Conservation (phyloP, 2,329 filamentous ascomycete species). For the Fonsecaea monophora region DNA sequence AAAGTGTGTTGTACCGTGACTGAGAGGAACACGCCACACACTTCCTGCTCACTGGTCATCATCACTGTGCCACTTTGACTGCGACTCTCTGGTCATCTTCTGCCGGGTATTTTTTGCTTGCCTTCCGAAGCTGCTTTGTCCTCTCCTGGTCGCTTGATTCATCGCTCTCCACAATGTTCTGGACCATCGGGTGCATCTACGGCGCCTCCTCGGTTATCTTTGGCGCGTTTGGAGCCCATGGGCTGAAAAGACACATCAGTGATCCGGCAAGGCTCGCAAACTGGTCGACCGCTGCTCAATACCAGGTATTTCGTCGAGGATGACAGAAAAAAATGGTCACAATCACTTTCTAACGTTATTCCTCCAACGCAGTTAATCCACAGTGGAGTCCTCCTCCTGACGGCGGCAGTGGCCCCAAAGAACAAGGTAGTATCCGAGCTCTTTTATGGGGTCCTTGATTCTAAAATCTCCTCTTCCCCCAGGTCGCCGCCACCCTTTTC, state of each 20-base stretch:
- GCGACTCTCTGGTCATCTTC: background rate
- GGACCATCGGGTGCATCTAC: slow-evolving; percentile 67
- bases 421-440: slow-evolving; percentile 50
- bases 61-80: background rate
- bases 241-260: slow-evolving; percentile 65
- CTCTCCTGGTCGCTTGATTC: background rate
- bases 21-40: background rate
- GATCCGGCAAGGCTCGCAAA: slow-evolving; percentile 66
- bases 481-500: slow-evolving; percentile 63
- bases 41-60: background rate
- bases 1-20: no score
- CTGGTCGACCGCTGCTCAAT: slow-evolving; percentile 71
- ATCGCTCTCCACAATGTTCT: slow-evolving; percentile 52
- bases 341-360: background rate
- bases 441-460: background rate
- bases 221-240: slow-evolving; percentile 73
- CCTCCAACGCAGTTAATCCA: slow-evolving; percentile 62
- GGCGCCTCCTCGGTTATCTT: slow-evolving; percentile 67
- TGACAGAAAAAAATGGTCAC: background rate
- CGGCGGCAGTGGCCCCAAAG: slow-evolving; percentile 59
- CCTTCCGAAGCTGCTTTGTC: background rate
- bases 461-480: background rate
- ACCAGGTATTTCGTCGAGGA: slow-evolving; percentile 60
- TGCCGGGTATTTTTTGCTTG: background rate
- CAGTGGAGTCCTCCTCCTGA: slow-evolving; percentile 65